Evolutionary conservation across 2,329 filamentous ascomycete species (phyloP).

Genomic region (Phaeomoniella chlamydospora): DNA sequence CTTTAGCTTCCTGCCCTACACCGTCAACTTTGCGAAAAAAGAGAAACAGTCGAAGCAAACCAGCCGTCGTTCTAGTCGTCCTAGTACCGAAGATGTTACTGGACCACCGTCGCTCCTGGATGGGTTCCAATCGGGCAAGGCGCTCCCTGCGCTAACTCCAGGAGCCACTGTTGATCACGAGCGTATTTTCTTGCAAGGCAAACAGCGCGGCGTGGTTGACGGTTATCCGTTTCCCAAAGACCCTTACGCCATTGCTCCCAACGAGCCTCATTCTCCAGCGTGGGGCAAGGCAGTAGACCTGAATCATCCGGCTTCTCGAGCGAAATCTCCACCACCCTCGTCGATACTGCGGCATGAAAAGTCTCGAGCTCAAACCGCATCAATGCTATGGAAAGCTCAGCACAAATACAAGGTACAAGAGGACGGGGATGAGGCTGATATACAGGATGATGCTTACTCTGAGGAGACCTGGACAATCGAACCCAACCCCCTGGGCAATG

Average conservation of each 20-base stretch:
- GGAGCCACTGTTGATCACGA: slow-evolving; percentile 27
- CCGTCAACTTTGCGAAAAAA: slow-evolving; percentile 59
- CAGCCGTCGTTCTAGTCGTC: background rate
- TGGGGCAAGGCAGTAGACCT: slow-evolving; percentile 55
- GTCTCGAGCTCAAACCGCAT: slow-evolving; percentile 6
- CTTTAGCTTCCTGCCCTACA: slow-evolving; percentile 82
- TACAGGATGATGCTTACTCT: slow-evolving; percentile 55
- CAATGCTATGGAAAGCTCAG: slow-evolving; percentile 2
- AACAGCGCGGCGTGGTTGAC: background rate
- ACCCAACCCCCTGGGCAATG: slow-evolving; percentile 80
- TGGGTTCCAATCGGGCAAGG: slow-evolving; percentile 1
- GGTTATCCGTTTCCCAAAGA: slow-evolving; percentile 9
- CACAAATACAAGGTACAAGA: slow-evolving; percentile 3
- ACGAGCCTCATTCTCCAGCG: slow-evolving; percentile 58
- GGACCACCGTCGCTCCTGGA: slow-evolving; percentile 1
- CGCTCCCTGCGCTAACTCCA: slow-evolving; percentile 17
- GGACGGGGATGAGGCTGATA: slow-evolving; percentile 30
- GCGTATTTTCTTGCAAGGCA: slow-evolving; percentile 19
- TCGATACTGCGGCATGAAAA: slow-evolving; percentile 53
- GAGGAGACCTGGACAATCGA: slow-evolving; percentile 72
- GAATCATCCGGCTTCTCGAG: slow-evolving; percentile 66
- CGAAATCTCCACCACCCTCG: slow-evolving; percentile 58
- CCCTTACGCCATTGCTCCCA: slow-evolving; percentile 45
- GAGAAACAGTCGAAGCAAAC: slow-evolving; percentile 1
- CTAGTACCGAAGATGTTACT: slow-evolving; percentile 1